Evolutionary conservation across 75 land plant species (phyloP).

Genomic region (Pinus tabuliformis): DNA sequence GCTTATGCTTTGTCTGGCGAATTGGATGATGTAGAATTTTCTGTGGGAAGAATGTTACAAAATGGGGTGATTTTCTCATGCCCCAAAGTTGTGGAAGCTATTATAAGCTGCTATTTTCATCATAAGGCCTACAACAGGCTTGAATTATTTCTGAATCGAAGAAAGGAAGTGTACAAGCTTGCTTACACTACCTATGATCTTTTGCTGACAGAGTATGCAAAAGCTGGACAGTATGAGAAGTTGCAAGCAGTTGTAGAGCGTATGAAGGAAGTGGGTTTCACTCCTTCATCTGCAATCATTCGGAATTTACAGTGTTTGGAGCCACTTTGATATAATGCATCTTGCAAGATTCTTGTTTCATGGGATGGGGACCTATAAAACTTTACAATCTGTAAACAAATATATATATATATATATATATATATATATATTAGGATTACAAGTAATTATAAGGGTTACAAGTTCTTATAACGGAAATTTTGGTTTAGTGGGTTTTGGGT

Average conservation of each 20-base stretch:
- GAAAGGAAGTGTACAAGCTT: slow-evolving; percentile 20
- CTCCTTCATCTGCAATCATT: background rate
- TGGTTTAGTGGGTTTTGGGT: no score
- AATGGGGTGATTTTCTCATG: slow-evolving; percentile 27
- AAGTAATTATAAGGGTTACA: no score
- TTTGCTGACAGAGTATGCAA: slow-evolving; percentile 33
- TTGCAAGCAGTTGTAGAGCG: background rate
- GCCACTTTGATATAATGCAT: background rate
- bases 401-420: background rate
- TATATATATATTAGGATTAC: no score
- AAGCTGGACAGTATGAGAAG: slow-evolving; percentile 24
- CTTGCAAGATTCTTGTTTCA: background rate
- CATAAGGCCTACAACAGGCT: slow-evolving; percentile 28
- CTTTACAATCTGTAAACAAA: background rate
- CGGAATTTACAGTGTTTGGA: background rate
- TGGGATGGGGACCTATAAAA: background rate
- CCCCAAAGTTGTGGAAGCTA: slow-evolving; percentile 29
- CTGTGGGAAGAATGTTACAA: slow-evolving; percentile 31
- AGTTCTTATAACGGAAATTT: no score
- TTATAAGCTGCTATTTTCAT: slow-evolving; percentile 24
- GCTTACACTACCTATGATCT: slow-evolving; percentile 22
- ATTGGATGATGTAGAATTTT: slow-evolving; percentile 36
- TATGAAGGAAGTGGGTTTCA: background rate
- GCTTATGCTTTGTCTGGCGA: slow-evolving; percentile 29
- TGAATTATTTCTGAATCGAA: slow-evolving; percentile 21